A percentile compares a stretch with the other conserved stretches of the same genome.
Conservation (phyloP, 2,329 filamentous ascomycete species). For the Rhynchosporium secalis region DNA sequence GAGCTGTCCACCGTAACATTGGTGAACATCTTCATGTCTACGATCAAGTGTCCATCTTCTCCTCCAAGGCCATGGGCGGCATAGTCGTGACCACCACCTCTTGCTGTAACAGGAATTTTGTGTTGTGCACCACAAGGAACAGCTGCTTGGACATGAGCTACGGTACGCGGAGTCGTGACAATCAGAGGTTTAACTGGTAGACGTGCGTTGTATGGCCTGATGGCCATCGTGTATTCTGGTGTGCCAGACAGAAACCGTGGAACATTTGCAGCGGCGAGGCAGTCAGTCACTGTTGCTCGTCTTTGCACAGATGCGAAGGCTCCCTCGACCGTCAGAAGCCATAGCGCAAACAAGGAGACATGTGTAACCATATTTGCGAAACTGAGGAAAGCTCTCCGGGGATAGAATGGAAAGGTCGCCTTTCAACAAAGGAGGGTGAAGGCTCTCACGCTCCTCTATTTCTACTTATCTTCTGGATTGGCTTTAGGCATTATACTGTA, state of each 20-base stretch:
- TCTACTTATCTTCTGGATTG: too few relatives aligned
- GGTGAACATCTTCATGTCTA: slow-evolving; percentile 56
- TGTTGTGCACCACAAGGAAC: slow-evolving; percentile 47
- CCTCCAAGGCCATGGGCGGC: slow-evolving; percentile 50
- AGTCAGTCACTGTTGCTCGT: slow-evolving; percentile 21
- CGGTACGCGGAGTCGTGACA: slow-evolving; percentile 14
- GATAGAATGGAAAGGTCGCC: not conserved
- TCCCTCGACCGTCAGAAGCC: not conserved
- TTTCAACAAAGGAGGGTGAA: not conserved
- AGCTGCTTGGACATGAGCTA: slow-evolving; percentile 43
- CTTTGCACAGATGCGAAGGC: not conserved
- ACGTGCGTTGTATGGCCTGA: slow-evolving; percentile 31
- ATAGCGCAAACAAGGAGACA: not conserved
- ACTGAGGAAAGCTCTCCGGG: not conserved
- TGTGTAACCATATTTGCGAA: not conserved
- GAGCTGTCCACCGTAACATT: slow-evolving; percentile 51
- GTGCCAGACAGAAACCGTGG: slow-evolving; percentile 21
- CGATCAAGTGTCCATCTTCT: slow-evolving; percentile 51
- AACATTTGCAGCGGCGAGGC: slow-evolving; percentile 22
- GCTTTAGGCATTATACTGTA: too few relatives aligned
- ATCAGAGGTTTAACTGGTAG: slow-evolving; percentile 24
- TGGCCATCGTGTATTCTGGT: slow-evolving; percentile 20
- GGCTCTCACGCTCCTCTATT: not conserved
- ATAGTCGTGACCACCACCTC: slow-evolving; percentile 56
- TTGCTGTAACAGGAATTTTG: slow-evolving; percentile 50